Percentiles rank a stretch among this genome's conserved stretches.
Evolutionary conservation across 2,329 filamentous ascomycete genomes (phyloP).

Genomic region (Grosmannia huntii): DNA sequence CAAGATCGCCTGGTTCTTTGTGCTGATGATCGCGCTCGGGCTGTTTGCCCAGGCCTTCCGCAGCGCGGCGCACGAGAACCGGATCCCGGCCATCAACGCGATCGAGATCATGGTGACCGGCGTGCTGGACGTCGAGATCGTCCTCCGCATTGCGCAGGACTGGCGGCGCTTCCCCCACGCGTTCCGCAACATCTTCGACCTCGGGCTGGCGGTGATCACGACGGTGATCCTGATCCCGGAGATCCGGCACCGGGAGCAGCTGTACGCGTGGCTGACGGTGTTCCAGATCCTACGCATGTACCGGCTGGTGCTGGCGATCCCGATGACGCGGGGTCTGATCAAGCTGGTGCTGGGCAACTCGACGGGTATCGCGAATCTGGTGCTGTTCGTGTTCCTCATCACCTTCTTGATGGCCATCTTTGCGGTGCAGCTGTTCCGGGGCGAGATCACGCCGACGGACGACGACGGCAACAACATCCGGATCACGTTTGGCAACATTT

Average conservation of each 20-base stretch:
- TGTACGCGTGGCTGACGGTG: conserved; percentile 78
- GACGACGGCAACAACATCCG: conserved; percentile 47
- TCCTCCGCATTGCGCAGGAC: conserved; percentile 63
- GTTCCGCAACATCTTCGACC: conserved; percentile 66
- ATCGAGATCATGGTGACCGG: conserved; percentile 68
- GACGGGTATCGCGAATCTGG: conserved; percentile 82
- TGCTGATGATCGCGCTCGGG: conserved; percentile 65
- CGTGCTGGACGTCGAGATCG: conserved; percentile 68
- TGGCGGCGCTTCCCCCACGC: conserved; percentile 70
- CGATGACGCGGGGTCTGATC: conserved; percentile 78
- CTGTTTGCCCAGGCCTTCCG: conserved; percentile 68
- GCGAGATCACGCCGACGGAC: conserved; percentile 60
- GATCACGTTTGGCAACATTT: conserved; percentile 80
- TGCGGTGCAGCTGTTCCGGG: conserved; percentile 82
- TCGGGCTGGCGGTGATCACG: conserved; percentile 68
- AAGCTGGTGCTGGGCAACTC: conserved; percentile 81
- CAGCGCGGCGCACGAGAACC: conserved; percentile 60
- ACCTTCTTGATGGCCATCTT: conserved; percentile 92
- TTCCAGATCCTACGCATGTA: conserved; percentile 93
- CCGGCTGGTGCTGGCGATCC: conserved; percentile 77
- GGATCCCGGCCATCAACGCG: conserved; percentile 52
- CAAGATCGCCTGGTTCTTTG: conserved; percentile 66
- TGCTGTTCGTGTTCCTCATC: conserved; percentile 91
- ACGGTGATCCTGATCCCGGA: conserved; percentile 73
- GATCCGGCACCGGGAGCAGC: conserved; percentile 56